These are phyloP conservation scores for Arabidopsis lyrata DNA, from an alignment of 441 rosid genomes.

Conservation along the genomic window DNA sequence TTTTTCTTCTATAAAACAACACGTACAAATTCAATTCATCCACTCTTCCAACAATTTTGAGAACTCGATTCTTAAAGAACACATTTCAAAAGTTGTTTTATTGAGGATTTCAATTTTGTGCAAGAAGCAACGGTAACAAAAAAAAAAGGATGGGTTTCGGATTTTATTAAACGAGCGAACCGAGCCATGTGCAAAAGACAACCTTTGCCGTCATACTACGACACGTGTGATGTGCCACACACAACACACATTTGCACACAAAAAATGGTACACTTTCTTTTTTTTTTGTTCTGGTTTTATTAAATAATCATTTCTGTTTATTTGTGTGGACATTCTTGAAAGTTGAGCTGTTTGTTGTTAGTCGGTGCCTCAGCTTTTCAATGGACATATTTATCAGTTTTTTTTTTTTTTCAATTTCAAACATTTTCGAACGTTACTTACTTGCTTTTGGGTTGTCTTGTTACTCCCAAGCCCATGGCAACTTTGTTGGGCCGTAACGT, in stretches of 20 bases:
- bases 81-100: slow-evolving; percentile 4
- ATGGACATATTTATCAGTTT: slow-evolving; percentile 3
- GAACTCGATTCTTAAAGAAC: slow-evolving; percentile 14
- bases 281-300: background rate
- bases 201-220: slow-evolving; percentile 49
- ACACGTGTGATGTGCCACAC: slow-evolving; percentile 40
- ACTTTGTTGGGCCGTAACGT: slow-evolving; percentile 27
- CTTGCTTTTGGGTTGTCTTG: slow-evolving; percentile 26
- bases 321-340: slow-evolving; percentile 43
- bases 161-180: slow-evolving; percentile 4
- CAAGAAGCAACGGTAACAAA: slow-evolving; percentile 40
- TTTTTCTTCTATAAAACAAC: background rate
- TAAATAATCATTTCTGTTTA: background rate
- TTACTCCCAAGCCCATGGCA: slow-evolving; percentile 22
- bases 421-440: slow-evolving; percentile 31
- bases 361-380: slow-evolving; percentile 47
- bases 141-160: background rate
- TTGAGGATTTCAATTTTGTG: background rate
- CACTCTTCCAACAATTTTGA: background rate
- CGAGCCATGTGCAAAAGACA: slow-evolving; percentile 45
- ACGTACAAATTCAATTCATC: slow-evolving; percentile 32
- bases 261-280: slow-evolving; percentile 19
- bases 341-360: slow-evolving; percentile 29
- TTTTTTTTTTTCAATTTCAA: background rate
- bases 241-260: slow-evolving; percentile 33